These are phyloP conservation scores for Vitis vinifera DNA, from an alignment of 164 flowering plant species.

Conservation along the genomic window ASM3070453v1 NC_081807.1:9255001-9255500, in stretches of 20 bases:
- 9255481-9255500: no score
- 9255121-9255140: slow-evolving; percentile 95
- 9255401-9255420: no score
- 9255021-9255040: neutral
- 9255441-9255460: no score
- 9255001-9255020: neutral
- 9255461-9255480: no score
- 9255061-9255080: slow-evolving; percentile 88
- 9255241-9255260: neutral
- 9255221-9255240: neutral
- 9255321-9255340: no score
- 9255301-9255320: no score
- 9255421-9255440: no score
- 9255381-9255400: no score
- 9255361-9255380: no score
- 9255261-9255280: neutral
- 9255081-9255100: slow-evolving; percentile 80
- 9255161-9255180: neutral
- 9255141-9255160: neutral
- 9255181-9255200: neutral
- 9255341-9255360: no score
- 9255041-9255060: neutral
- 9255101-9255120: slow-evolving; percentile 84
- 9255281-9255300: neutral
- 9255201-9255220: neutral